Percentiles rank a stretch among this genome's conserved stretches.
These are phyloP conservation scores for Ophidiomyces ophidiicola DNA, from an alignment of 2,329 filamentous ascomycete species.

Conservation along the genomic window DNA sequence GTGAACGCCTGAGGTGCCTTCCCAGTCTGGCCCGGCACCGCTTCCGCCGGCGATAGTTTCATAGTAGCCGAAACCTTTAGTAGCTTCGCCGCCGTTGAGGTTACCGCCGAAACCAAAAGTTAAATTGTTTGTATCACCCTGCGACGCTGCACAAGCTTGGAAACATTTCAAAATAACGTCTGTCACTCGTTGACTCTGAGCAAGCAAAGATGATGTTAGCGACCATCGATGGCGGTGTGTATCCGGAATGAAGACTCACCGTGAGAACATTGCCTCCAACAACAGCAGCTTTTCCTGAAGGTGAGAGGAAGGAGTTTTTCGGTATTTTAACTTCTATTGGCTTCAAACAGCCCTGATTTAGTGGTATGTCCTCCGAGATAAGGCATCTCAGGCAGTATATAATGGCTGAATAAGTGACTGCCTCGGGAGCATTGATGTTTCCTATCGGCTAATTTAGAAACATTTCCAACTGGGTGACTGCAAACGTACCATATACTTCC, in stretches of 20 bases:
- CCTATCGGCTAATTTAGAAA: conserved; percentile 23
- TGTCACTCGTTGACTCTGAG: conserved; percentile 53
- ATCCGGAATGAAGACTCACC: conserved; percentile 16
- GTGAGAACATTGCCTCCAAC: conserved; percentile 73
- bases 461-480: conserved; percentile 12
- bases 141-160: conserved; percentile 58
- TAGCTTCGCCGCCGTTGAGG: conserved; percentile 38
- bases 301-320: conserved; percentile 56
- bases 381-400: conserved; percentile 69
- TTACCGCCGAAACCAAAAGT: conserved; percentile 67
- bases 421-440: conserved; percentile 65
- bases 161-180: conserved; percentile 70
- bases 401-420: conserved; percentile 66
- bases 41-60: conserved; percentile 71
- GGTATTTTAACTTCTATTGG: conserved; percentile 63
- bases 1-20: conserved; percentile 64
- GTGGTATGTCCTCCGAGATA: conserved; percentile 63
- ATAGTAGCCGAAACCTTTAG: conserved; percentile 64
- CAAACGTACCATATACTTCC: conserved; percentile 60
- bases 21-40: conserved; percentile 60
- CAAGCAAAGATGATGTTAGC: background rate
- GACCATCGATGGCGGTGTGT: background rate
- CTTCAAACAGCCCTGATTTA: conserved; percentile 69
- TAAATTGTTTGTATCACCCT: conserved; percentile 68
- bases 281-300: conserved; percentile 60